Evolutionary conservation across 257 asterid genomes (phyloP), one percentile per base, ranked within the genome.

Genomic region (Plectranthus barbatus): DNA sequence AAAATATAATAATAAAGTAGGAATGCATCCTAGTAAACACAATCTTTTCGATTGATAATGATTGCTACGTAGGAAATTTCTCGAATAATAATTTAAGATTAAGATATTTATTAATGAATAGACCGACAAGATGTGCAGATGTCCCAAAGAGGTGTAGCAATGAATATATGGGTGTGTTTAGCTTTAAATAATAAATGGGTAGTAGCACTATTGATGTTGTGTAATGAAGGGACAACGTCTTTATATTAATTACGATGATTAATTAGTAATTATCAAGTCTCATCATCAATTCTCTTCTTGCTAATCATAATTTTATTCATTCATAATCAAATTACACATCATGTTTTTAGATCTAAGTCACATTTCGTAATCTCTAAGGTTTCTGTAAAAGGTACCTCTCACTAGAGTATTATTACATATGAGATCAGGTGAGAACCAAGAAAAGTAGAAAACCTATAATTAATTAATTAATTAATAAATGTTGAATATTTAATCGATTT

Each of bases 341-440:
- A 55, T 62, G 64, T 45, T 45, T 33, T 8, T 58, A 47, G 72
- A 67, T 12, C 3, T 11, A 40, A 42, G 21, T 7, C 41, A 24
- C 45, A 31, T 49, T 68, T 74, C 79, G 65, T 68, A 53, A 33
- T 48, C 33, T 42, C 50, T 57, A 56, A 68, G 63, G 65, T 74
- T 69, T 40, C 23, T 56, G 48, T 29, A 26, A 33, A 68, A 62
- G 33, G 48, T 15, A 23, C 4, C 4, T 23, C 4, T 1, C 29
- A 1, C 1, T 1, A 23, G 29, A 4, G 29, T 1, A 23, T 23
- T 23, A 23, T n/a, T n/a, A n/a, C n/a, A n/a, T n/a, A n/a, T n/a
- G n/a, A n/a, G n/a, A n/a, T n/a, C n/a, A n/a, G n/a, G n/a, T n/a
- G n/a, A n/a, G n/a, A n/a, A n/a, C n/a, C n/a, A n/a, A n/a, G n/a